Evolutionary conservation across 352 stramenopile species (phyloP), one percentile per base, ranked within the genome.

Genomic region (Pythium angustatum): DNA sequence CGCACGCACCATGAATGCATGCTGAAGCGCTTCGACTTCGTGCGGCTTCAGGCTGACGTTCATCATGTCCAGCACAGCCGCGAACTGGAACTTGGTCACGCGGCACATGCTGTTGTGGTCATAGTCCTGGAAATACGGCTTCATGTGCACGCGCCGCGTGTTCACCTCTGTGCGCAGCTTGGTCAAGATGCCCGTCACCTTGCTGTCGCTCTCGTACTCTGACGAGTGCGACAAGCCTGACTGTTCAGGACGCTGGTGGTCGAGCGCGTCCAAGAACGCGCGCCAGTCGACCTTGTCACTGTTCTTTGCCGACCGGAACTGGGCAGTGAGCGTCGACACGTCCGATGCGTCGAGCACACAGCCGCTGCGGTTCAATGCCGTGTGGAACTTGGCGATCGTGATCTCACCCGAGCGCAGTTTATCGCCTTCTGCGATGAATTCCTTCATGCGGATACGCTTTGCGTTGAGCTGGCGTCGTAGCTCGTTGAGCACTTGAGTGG

Each of bases 121-220:
- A 66, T 93, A 93, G 69, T 95, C 84, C 64, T 93, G 81, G 67
- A 92, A 93, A 68, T 93, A 93, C 26, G 86, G 83, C 73, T 95
- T 95, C 79, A 95, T 89, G 71, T 93, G 79, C 21, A 93, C 47
- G 2, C 84, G 79, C 1, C 81, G 79, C 38, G 86, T 75, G 61
- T 79, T 83, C 21, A 93, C 79, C 48, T 88, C 79, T 24, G 63
- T 71, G 3, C 78, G 77, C 26, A 93, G 41, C 22, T 64, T 74
- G 34, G 74, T 76, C 10, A 93, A 53, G 0, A 90, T 59, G 2
- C 56, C 64, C n/a, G 62, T 52, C 5, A 81, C 59, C 11, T 70
- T 67, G n/a, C 79, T 70, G 33, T 69, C 62, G 0, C 17, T 26
- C 0, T 34, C 27, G 19, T 30, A 21, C 7, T 28, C 45, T 2